Evolutionary conservation across 2,329 filamentous ascomycete species (phyloP), one percentile per base, ranked within the genome.

Genomic region (Penicillium griseofulvum): DNA sequence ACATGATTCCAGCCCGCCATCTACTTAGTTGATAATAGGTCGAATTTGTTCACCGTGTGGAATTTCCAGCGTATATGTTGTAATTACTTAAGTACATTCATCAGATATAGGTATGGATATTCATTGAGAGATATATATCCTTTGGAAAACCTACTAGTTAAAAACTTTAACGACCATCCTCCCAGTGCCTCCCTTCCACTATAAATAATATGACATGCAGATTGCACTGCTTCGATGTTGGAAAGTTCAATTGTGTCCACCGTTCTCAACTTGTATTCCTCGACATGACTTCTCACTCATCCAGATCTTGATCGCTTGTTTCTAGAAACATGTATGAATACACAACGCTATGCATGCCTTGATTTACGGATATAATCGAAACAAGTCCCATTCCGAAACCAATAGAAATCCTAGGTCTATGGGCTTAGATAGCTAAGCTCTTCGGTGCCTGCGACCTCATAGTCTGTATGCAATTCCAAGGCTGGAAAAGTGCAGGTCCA

Each of bases 241-340:
- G 70, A 66, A 28, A 83, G 58, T 9, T 75, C 58, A 8, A 76
- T 78, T 0, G 69, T 70, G 2, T 70, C 72, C 11, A 83, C 73
- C 0, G 74, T 63, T 61, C 66, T 79, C 31, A 82, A 64, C 59
- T 77, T 78, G 0, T 75, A 76, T 11, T 63, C 64, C 0, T 77
- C 78, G 41, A 81, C 61, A 24, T 76, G 64, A 50, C 75, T 74
- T 0, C 73, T 74, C 1, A 67, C 50, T 58, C 65, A 56, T 81
- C 78, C 49, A 81, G 52, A 34, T 80, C 78, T 60, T 76, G 74
- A 3, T 74, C 63, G 16, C 64, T 64, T 2, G 74, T 71, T 0
- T 72, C 67, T 19, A 80, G 66, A 4, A 80, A 81, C 29, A 81
- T 62, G 34, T 80, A 76, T 11, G 73, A 72, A 44, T 80, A 74